Conservation (phyloP, 495 filamentous ascomycete genomes). For the Hyaloscypha hepaticicola region DNA sequence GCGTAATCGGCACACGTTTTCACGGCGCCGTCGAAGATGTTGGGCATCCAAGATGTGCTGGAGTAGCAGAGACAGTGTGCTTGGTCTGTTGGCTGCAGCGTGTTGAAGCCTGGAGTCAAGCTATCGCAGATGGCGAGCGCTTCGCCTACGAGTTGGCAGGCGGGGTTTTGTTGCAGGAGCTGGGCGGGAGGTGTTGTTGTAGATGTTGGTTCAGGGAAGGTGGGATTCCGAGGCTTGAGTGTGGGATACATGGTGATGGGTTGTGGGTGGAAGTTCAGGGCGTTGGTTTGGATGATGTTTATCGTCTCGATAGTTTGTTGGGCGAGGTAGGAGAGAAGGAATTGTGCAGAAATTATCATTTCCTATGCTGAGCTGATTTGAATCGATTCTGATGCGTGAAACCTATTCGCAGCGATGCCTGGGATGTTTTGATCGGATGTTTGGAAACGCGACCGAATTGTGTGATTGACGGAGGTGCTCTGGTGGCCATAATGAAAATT, state of each 20-base stretch:
- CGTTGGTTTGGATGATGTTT: slow-evolving; percentile 8
- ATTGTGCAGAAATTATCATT: not conserved
- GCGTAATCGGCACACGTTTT: slow-evolving; percentile 24
- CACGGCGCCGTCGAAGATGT: slow-evolving; percentile 24
- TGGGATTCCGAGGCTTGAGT: not conserved
- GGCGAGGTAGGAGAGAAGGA: not conserved
- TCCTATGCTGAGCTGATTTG: not conserved
- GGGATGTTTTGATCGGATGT: not conserved
- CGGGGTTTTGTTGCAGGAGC: slow-evolving; percentile 8
- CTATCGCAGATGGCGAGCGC: slow-evolving; percentile 24
- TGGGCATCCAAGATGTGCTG: slow-evolving; percentile 21
- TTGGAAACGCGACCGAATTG: not conserved
- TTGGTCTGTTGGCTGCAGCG: slow-evolving; percentile 18
- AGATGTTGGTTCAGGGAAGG: slow-evolving; percentile 2
- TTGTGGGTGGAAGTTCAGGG: not conserved
- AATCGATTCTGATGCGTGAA: not conserved
- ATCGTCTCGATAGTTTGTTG: not conserved
- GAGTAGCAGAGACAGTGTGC: slow-evolving; percentile 29
- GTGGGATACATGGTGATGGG: not conserved
- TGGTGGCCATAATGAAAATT: not conserved
- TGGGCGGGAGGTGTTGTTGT: not conserved
- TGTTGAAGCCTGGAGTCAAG: slow-evolving; percentile 25
- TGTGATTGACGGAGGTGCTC: not conserved
- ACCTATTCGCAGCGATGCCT: not conserved
- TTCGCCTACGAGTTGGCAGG: slow-evolving; percentile 16